These are phyloP conservation scores for Cercospora nicotianae DNA, from an alignment of 2,329 filamentous ascomycete genomes.

Conservation along the genomic window DNA sequence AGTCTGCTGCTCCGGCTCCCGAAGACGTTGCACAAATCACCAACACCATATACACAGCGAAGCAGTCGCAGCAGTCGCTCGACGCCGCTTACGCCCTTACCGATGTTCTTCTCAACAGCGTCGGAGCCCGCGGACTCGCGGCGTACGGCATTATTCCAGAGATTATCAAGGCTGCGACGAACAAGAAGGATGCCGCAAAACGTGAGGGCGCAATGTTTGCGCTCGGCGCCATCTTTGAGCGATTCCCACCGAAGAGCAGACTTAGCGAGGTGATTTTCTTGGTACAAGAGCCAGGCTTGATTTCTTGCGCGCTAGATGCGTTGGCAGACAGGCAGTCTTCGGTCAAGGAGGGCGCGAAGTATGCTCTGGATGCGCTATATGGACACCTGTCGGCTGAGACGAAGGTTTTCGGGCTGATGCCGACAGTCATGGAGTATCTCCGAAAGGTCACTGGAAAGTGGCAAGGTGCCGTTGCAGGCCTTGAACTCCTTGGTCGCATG, in stretches of 20 bases:
- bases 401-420: constrained; percentile 78
- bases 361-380: constrained; percentile 88
- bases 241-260: constrained; percentile 74
- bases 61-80: constrained; percentile 57
- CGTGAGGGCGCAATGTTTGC: constrained; percentile 94
- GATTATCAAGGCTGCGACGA: constrained; percentile 74
- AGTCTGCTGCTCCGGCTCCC: constrained; percentile 46
- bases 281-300: constrained; percentile 72
- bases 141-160: constrained; percentile 63
- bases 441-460: constrained; percentile 87
- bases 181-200: constrained; percentile 87
- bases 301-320: constrained; percentile 74
- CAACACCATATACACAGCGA: constrained; percentile 49
- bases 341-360: constrained; percentile 88
- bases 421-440: constrained; percentile 72
- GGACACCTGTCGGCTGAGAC: constrained; percentile 76
- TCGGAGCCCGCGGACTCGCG: constrained; percentile 62
- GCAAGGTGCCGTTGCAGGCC: constrained; percentile 90
- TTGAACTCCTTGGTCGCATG: constrained; percentile 84
- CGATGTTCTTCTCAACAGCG: constrained; percentile 63
- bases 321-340: constrained; percentile 86
- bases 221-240: constrained; percentile 88
- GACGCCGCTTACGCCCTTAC: constrained; percentile 66
- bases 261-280: constrained; percentile 80
- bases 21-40: constrained; percentile 49